phyloP scores from a whole-genome alignment of 2,329 filamentous ascomycete species.

The Hansfordia pulvinata region DNA sequence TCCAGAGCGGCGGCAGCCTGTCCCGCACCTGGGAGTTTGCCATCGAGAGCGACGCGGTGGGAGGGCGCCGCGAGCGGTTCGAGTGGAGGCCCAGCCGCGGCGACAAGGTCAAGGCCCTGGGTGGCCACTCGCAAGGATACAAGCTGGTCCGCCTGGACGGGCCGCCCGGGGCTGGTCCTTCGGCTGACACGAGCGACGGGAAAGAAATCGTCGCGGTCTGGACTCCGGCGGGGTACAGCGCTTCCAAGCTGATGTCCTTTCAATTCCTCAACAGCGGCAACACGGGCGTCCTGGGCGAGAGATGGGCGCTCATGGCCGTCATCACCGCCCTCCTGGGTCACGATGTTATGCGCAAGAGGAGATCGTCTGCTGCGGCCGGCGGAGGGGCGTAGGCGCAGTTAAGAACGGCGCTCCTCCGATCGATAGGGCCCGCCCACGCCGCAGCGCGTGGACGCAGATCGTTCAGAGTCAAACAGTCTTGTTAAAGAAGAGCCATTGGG shows the following conservation, averaged over 20 bases:
- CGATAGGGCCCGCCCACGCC: no score
- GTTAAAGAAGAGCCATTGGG: no score
- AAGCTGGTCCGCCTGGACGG: constrained; percentile 24
- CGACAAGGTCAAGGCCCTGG: constrained; percentile 18
- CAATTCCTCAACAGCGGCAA: constrained; percentile 24
- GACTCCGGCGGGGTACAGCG: constrained; percentile 14
- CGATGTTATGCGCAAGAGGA: no score
- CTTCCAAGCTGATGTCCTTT: constrained; percentile 22
- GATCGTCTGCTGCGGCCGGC: no score
- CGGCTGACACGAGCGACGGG: constrained; percentile 16
- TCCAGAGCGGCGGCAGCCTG: constrained; percentile 4
- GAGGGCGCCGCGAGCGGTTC: constrained; percentile 18
- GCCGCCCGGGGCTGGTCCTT: constrained; percentile 4
- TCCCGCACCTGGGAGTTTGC: constrained; percentile 3
- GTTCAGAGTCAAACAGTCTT: no score
- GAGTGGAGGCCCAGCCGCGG: constrained; percentile 27
- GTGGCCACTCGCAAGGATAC: constrained; percentile 19
- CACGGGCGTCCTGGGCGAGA: constrained; percentile 23
- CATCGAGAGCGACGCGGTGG: no score
- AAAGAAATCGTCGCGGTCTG: constrained; percentile 29
- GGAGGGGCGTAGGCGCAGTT: no score
- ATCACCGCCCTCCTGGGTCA: constrained; percentile 21
- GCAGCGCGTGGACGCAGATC: no score
- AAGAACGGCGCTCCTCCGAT: no score
- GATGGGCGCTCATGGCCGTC: constrained; percentile 28